These are phyloP conservation scores for Pichia sporocuriosa DNA, from an alignment of 805 yeast species.

Conservation along the genomic window DNA sequence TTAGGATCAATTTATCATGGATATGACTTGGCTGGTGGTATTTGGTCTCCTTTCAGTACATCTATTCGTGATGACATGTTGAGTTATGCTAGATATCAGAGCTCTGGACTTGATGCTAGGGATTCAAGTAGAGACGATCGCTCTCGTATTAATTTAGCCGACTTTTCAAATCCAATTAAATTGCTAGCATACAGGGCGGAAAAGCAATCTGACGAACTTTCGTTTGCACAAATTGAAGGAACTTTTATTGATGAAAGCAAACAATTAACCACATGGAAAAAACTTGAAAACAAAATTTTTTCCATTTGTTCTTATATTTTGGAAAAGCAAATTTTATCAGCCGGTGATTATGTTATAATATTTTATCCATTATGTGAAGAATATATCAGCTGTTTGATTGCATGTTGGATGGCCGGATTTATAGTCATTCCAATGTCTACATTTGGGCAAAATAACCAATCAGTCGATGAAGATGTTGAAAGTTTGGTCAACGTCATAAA, in stretches of 20 bases:
- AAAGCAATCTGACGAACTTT: conserved; percentile 71
- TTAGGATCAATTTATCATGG: conserved; percentile 65
- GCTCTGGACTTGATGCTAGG: conserved; percentile 74
- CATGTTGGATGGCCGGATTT: conserved; percentile 78
- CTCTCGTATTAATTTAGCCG: conserved; percentile 65
- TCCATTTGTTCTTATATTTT: conserved; percentile 67
- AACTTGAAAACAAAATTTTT: conserved; percentile 68
- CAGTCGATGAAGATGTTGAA: conserved; percentile 67
- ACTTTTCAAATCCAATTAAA: conserved; percentile 61
- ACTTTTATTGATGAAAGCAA: conserved; percentile 41
- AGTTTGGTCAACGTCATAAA: conserved; percentile 58
- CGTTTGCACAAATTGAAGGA: conserved; percentile 44
- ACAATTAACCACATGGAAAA: conserved; percentile 54
- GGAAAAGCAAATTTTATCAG: conserved; percentile 53
- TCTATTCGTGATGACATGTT: conserved; percentile 55
- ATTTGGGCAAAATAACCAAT: conserved; percentile 44
- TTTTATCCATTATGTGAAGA: conserved; percentile 88
- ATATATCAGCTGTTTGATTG: conserved; percentile 72
- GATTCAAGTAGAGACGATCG: conserved; percentile 72
- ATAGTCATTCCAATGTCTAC: conserved; percentile 74
- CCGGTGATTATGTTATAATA: conserved; percentile 70
- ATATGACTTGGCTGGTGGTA: conserved; percentile 70
- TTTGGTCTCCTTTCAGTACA: conserved; percentile 77
- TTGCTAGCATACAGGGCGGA: conserved; percentile 72
- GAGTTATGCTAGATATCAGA: conserved; percentile 62